Conservation (phyloP, 1,284 basidiomycete species). For the Irpex sp. region DNA sequence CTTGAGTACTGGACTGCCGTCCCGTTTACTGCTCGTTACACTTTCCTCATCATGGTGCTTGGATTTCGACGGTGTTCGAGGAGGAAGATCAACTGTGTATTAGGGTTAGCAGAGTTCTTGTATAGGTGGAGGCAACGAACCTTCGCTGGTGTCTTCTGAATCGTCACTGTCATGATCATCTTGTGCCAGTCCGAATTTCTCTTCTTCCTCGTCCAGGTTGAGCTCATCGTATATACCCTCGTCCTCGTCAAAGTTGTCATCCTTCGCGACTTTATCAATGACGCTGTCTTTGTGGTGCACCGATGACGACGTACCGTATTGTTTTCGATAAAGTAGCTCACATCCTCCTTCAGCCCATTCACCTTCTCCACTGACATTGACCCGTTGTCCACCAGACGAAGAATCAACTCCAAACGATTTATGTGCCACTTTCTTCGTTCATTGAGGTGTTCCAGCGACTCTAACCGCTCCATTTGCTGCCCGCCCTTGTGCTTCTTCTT, state of each 20-base stretch:
- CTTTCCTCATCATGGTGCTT: slow-evolving; percentile 71
- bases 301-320: slow-evolving; percentile 72
- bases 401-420: slow-evolving; percentile 87
- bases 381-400: slow-evolving; percentile 94
- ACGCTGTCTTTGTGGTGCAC: too few species aligned
- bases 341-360: slow-evolving; percentile 86
- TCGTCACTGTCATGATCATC: slow-evolving; percentile 70
- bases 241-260: slow-evolving; percentile 97
- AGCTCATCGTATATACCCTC: slow-evolving; percentile 98
- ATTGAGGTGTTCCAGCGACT: slow-evolving; percentile 86
- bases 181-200: slow-evolving; percentile 77
- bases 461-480: slow-evolving; percentile 66
- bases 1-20: slow-evolving; percentile 76
- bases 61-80: slow-evolving; percentile 65
- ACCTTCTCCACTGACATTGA: slow-evolving; percentile 84
- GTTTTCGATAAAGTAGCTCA: slow-evolving; percentile 94
- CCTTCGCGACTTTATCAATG: slow-evolving; percentile 43
- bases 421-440: slow-evolving; percentile 97
- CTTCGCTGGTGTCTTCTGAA: slow-evolving; percentile 73
- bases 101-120: background rate
- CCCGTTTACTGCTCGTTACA: slow-evolving; percentile 63
- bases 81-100: slow-evolving; percentile 42
- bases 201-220: slow-evolving; percentile 96
- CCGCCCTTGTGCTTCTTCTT: slow-evolving; percentile 83
- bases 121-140: slow-evolving; percentile 23